Evolutionary conservation across 2,329 filamentous ascomycete genomes (phyloP).

Genomic region (Ophiostoma perfectum): DNA sequence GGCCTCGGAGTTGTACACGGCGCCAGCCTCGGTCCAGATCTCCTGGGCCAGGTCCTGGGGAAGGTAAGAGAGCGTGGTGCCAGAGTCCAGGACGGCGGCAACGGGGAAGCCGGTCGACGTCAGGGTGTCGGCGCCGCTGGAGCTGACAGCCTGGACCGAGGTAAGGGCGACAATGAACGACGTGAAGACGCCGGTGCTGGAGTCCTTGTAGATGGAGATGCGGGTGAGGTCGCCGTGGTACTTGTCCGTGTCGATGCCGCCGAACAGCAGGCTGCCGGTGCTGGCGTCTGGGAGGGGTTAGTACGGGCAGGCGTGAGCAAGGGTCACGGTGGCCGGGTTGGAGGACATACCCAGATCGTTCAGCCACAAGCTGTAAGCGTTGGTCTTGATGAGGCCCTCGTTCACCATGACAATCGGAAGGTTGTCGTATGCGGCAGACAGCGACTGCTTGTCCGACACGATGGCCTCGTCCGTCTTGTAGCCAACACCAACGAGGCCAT

Average conservation of each 20-base stretch:
- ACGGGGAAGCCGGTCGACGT: conserved; percentile 42
- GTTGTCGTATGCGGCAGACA: conserved; percentile 44
- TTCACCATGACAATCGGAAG: conserved; percentile 60
- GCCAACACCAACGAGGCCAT: conserved; percentile 57
- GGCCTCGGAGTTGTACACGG: conserved; percentile 38
- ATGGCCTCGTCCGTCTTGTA: conserved; percentile 53
- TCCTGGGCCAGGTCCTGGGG: conserved; percentile 54
- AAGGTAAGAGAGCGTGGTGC: conserved; percentile 66
- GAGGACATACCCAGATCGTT: conserved; percentile 41
- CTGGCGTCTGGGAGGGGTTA: conserved; percentile 39
- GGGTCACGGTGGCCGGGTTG: too few species aligned
- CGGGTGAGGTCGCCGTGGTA: conserved; percentile 59
- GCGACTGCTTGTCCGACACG: conserved; percentile 30
- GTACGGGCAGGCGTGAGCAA: too few species aligned
- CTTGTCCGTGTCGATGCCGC: conserved; percentile 72
- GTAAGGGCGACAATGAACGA: conserved; percentile 48
- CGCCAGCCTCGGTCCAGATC: conserved; percentile 53
- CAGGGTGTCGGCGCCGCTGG: conserved; percentile 46
- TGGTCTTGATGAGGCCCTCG: conserved; percentile 57
- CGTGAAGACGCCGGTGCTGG: conserved; percentile 36
- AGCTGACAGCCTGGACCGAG: conserved; percentile 43
- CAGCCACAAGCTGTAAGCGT: conserved; percentile 67
- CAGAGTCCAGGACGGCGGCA: conserved; percentile 67
- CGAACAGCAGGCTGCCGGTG: conserved; percentile 69
- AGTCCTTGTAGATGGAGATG: conserved; percentile 50